Conservation (phyloP, 345 rosid genomes). For the Eucalyptus cloeziana region DNA sequence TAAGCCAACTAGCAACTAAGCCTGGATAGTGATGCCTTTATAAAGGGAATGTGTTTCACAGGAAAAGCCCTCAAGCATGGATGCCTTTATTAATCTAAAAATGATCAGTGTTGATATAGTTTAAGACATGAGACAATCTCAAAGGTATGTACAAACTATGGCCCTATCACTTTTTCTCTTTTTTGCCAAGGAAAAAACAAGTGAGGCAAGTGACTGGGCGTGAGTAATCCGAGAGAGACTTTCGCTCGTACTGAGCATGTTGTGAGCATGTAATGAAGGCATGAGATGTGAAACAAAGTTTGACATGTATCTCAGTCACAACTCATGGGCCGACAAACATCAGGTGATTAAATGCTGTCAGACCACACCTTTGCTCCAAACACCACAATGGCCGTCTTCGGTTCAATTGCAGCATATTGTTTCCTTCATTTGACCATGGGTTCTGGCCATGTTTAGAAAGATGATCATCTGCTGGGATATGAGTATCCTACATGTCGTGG, state of each 20-base stretch:
- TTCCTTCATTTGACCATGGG: not conserved
- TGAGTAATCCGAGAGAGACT: not conserved
- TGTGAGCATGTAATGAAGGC: not conserved
- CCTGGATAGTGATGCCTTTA: not conserved
- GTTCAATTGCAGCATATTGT: not conserved
- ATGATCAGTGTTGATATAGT: not conserved
- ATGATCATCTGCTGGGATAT: not conserved
- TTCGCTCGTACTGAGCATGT: not conserved
- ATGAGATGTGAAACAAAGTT: not conserved
- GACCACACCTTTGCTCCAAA: not conserved
- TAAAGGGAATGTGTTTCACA: not conserved
- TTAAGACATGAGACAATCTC: not conserved
- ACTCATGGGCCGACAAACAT: not conserved
- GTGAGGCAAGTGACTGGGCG: not conserved
- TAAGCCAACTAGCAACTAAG: not conserved
- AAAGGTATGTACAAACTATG: not conserved
- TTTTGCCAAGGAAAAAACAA: not conserved
- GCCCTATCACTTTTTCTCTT: rapidly evolving
- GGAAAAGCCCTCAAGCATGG: not conserved
- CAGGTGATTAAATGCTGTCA: not conserved
- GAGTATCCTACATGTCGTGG: slow-evolving; percentile 47
- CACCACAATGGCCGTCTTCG: not conserved
- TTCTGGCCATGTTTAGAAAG: not conserved
- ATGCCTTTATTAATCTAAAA: not conserved
- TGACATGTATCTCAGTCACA: not conserved